Percentiles rank a stretch among this genome's conserved stretches.
Conservation (phyloP, 352 stramenopile species). For the Phytopythium delawarense region DNA sequence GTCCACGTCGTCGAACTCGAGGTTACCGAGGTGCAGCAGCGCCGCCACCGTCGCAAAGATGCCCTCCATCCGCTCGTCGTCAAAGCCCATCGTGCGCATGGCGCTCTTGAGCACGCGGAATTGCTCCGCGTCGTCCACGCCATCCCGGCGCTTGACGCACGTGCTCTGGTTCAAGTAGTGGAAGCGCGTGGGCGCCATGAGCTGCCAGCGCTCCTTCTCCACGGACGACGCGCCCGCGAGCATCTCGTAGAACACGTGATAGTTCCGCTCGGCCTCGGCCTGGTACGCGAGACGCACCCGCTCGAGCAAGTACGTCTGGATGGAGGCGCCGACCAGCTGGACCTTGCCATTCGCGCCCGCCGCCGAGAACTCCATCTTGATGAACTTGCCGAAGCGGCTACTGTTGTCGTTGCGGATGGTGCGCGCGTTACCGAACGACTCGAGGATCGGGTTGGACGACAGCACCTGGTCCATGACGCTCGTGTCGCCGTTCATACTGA, state of each 20-base stretch:
- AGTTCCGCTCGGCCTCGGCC: slow-evolving; percentile 91
- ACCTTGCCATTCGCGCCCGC: slow-evolving; percentile 19
- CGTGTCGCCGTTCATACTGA: slow-evolving; percentile 37
- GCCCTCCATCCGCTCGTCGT: slow-evolving; percentile 81
- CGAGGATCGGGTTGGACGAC: slow-evolving; percentile 97
- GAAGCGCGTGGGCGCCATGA: slow-evolving; percentile 64
- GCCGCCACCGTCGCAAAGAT: slow-evolving; percentile 91
- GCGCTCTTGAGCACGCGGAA: slow-evolving; percentile 75
- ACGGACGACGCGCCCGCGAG: slow-evolving; percentile 62
- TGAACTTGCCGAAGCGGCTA: slow-evolving; percentile 96
- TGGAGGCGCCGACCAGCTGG: slow-evolving; percentile 85
- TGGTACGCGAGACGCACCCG: slow-evolving; percentile 95
- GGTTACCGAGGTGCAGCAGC: slow-evolving; percentile 94
- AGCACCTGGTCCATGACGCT: slow-evolving; percentile 92
- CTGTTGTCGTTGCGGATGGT: slow-evolving; percentile 98
- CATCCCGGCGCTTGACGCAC: slow-evolving; percentile 79
- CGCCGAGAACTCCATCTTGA: slow-evolving; percentile 93
- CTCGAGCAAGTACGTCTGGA: slow-evolving; percentile 96
- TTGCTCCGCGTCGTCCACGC: slow-evolving; percentile 88
- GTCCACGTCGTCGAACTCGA: slow-evolving; percentile 84
- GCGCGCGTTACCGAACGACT: slow-evolving; percentile 98
- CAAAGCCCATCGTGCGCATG: slow-evolving; percentile 87
- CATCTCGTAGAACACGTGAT: slow-evolving; percentile 97
- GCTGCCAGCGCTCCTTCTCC: slow-evolving; percentile 61
- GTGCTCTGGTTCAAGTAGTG: slow-evolving; percentile 90